Percentiles rank a stretch among this genome's conserved stretches.
phyloP scores from a whole-genome alignment of 441 rosid species.

The Manihot esculenta region DNA sequence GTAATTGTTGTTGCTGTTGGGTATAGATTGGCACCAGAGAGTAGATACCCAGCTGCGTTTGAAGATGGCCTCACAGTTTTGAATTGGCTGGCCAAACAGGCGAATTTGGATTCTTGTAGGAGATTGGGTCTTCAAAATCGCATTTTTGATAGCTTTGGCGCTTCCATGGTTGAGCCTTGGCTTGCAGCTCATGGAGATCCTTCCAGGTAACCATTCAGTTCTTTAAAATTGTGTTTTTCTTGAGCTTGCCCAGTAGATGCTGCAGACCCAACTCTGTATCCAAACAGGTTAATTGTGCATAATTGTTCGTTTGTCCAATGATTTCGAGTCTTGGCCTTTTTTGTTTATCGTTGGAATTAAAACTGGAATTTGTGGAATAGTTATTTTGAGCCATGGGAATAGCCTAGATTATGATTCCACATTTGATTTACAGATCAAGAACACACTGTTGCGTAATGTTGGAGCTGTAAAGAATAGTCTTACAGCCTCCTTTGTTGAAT shows the following conservation, averaged over 20 bases:
- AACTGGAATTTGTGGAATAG: too few relatives aligned
- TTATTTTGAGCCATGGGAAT: too few relatives aligned
- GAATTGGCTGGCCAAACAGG: slow-evolving; percentile 91
- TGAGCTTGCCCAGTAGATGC: too few relatives aligned
- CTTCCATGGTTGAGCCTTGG: slow-evolving; percentile 98
- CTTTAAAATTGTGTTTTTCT: background rate
- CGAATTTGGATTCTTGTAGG: slow-evolving; percentile 76
- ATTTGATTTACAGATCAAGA: too few relatives aligned
- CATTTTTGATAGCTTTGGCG: slow-evolving; percentile 80
- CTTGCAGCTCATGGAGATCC: slow-evolving; percentile 93
- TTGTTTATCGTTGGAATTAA: too few relatives aligned
- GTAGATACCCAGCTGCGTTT: slow-evolving; percentile 74
- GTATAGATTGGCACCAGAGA: slow-evolving; percentile 95
- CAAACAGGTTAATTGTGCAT: too few relatives aligned
- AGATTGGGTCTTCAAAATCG: slow-evolving; percentile 59
- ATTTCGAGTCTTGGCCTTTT: background rate
- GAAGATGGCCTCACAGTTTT: slow-evolving; percentile 89
- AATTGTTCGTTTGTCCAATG: background rate
- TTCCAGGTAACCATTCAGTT: slow-evolving; percentile 52
- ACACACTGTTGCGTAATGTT: too few relatives aligned
- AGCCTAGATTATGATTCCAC: too few relatives aligned
- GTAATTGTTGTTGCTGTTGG: slow-evolving; percentile 84
- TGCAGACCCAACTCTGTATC: too few relatives aligned
- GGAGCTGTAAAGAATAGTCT: too few relatives aligned
- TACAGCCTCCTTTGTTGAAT: too few relatives aligned